Conservation (phyloP, 2,329 filamentous ascomycete species). For the Fusarium avenaceum region DNA sequence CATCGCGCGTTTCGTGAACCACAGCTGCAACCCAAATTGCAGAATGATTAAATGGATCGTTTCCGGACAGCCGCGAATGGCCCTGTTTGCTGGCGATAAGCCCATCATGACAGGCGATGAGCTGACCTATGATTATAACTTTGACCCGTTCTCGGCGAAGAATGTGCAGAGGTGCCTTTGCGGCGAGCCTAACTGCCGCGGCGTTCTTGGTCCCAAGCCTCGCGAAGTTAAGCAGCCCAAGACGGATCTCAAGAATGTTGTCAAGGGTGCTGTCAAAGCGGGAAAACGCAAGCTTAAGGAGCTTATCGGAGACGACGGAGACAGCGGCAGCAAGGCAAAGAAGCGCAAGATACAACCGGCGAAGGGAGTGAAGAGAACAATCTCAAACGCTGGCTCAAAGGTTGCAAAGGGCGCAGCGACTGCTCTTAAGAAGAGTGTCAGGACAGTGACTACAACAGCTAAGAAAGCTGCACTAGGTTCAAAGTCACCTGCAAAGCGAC, state of each 20-base stretch:
- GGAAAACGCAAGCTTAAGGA: conserved; percentile 71
- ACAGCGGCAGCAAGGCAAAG: conserved; percentile 62
- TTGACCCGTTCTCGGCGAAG: conserved; percentile 77
- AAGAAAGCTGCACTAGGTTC: conserved; percentile 48
- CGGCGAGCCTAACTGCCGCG: conserved; percentile 73
- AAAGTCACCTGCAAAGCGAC: conserved; percentile 48
- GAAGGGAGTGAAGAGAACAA: conserved; percentile 53
- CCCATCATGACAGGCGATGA: conserved; percentile 96
- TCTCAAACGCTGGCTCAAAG: conserved; percentile 55
- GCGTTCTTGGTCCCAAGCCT: conserved; percentile 72
- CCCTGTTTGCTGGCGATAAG: conserved; percentile 89
- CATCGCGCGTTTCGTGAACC: conserved; percentile 97
- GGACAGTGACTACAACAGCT: conserved; percentile 49
- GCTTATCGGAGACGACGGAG: conserved; percentile 60
- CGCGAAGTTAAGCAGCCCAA: conserved; percentile 68
- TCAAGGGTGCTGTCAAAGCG: conserved; percentile 60
- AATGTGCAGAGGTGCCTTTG: conserved; percentile 77
- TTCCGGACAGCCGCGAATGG: conserved; percentile 93
- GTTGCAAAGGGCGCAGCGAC: conserved; percentile 55
- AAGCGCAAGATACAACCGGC: conserved; percentile 57
- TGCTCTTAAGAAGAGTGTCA: conserved; percentile 55
- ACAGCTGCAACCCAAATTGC: conserved; percentile 96
- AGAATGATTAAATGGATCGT: conserved; percentile 99
- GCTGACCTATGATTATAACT: conserved; percentile 91
- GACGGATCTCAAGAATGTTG: conserved; percentile 56